phyloP scores from a whole-genome alignment of 1,284 basidiomycete genomes.

The Tetrapyrgos nigripes region DNA sequence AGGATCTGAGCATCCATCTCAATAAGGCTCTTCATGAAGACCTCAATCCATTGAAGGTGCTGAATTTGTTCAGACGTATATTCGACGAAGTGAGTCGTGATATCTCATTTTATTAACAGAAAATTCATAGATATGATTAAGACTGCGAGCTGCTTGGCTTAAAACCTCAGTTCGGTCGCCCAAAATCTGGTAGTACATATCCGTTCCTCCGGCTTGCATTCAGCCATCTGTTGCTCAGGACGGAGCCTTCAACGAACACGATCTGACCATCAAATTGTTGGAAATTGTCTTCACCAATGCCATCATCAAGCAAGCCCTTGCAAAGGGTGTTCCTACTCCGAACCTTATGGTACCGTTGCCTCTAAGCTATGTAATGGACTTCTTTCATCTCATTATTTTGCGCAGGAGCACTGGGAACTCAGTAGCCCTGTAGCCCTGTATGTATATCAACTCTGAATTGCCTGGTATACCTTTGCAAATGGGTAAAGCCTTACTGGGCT shows the following conservation, averaged over 20 bases:
- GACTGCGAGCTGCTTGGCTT: slow-evolving; percentile 96
- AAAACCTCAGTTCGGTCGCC: slow-evolving; percentile 88
- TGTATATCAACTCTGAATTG: slow-evolving; percentile 99
- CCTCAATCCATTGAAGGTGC: slow-evolving; percentile 92
- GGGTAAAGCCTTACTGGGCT: too few relatives aligned
- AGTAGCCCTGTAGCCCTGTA: slow-evolving; percentile 92
- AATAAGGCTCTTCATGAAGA: slow-evolving; percentile 94
- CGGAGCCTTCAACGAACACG: slow-evolving; percentile 97
- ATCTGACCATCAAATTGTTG: slow-evolving; percentile 96
- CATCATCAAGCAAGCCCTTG: slow-evolving; percentile 90
- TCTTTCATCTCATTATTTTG: slow-evolving; percentile 17
- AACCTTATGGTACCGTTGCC: slow-evolving; percentile 85
- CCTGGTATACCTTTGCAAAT: slow-evolving; percentile 89
- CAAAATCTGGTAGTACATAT: slow-evolving; percentile 99
- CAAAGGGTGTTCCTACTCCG: slow-evolving; percentile 87
- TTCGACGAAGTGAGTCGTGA: slow-evolving; percentile 80
- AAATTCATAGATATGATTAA: slow-evolving; percentile 39
- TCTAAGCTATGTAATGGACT: neutral
- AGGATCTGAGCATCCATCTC: slow-evolving; percentile 86
- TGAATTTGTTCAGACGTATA: slow-evolving; percentile 90
- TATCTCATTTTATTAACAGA: neutral
- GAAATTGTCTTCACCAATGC: slow-evolving; percentile 98
- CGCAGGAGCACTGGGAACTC: slow-evolving; percentile 97
- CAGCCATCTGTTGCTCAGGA: slow-evolving; percentile 98
- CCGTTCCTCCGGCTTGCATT: slow-evolving; percentile 97